Conservation (phyloP, 192 early-diverging fungal species). For the Podila minutissima region DNA sequence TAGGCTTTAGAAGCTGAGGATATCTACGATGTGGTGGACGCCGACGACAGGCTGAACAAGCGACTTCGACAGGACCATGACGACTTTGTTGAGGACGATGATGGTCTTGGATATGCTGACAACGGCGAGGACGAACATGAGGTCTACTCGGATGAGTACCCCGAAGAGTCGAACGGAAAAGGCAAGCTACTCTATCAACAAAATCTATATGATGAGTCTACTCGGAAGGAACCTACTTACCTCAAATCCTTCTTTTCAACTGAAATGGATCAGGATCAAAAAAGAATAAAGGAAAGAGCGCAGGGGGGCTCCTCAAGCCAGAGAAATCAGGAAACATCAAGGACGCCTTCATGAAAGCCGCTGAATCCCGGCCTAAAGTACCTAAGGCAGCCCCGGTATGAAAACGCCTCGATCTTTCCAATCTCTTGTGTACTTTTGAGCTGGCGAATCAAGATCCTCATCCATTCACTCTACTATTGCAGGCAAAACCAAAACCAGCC, state of each 20-base stretch:
- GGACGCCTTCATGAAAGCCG: slow-evolving; percentile 48
- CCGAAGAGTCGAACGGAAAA: slow-evolving; percentile 49
- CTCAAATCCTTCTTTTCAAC: too few relatives aligned
- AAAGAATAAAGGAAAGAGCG: slow-evolving; percentile 31
- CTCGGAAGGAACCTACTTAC: too few relatives aligned
- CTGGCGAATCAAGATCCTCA: too few relatives aligned
- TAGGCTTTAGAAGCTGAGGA: slow-evolving; percentile 50
- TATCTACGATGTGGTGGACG: slow-evolving; percentile 67
- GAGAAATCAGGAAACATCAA: slow-evolving; percentile 32
- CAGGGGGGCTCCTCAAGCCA: slow-evolving; percentile 22
- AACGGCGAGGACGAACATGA: slow-evolving; percentile 63
- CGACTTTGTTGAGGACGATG: slow-evolving; percentile 76
- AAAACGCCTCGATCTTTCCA: background rate
- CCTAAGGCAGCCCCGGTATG: slow-evolving; percentile 8
- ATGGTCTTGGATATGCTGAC: slow-evolving; percentile 71
- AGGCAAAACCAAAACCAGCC: slow-evolving; percentile 5
- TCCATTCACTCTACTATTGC: too few relatives aligned
- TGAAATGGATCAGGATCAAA: slow-evolving; percentile 25
- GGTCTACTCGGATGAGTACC: slow-evolving; percentile 58
- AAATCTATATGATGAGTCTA: background rate
- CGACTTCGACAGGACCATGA: slow-evolving; percentile 52
- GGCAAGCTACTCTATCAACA: slow-evolving; percentile 23
- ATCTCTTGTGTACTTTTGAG: background rate
- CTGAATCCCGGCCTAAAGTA: slow-evolving; percentile 13
- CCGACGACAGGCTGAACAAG: slow-evolving; percentile 63